A percentile compares a stretch with the other conserved stretches of the same genome.
Conservation (phyloP, 2,329 filamentous ascomycete genomes). For the Hypoxylon sp. region DNA sequence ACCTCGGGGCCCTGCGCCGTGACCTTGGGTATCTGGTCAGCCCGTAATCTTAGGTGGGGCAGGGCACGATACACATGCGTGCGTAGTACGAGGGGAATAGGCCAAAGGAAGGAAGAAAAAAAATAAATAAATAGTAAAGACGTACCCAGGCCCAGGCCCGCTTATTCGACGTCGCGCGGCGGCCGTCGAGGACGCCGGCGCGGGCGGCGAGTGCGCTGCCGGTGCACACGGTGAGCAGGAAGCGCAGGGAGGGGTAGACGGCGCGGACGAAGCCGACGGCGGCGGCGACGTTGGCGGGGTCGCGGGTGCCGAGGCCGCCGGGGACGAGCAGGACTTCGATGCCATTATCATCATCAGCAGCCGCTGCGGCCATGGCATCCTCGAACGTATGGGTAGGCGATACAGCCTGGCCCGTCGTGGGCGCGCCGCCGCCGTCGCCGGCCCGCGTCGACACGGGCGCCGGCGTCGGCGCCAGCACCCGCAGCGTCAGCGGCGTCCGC, state of each 20-base stretch:
- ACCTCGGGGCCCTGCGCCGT: constrained; percentile 58
- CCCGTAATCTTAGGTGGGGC: not conserved
- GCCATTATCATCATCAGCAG: too few relatives aligned
- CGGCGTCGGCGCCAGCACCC: constrained; percentile 51
- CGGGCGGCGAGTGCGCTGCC: constrained; percentile 66
- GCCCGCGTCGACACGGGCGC: constrained; percentile 51
- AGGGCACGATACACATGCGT: too few relatives aligned
- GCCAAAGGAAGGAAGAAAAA: not conserved
- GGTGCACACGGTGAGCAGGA: constrained; percentile 72
- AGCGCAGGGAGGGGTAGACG: constrained; percentile 57
- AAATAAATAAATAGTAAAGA: not conserved
- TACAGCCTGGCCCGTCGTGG: constrained; percentile 49
- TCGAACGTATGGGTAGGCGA: constrained; percentile 61
- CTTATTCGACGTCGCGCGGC: constrained; percentile 73
- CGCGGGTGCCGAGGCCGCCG: constrained; percentile 62
- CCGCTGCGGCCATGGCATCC: too few relatives aligned
- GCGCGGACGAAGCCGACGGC: constrained; percentile 56
- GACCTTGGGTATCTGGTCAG: constrained; percentile 25
- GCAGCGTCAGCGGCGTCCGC: constrained; percentile 49
- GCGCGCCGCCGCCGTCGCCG: constrained; percentile 32
- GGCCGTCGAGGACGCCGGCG: constrained; percentile 67
- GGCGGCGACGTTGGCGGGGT: constrained; percentile 42
- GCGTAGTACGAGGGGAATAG: not conserved
- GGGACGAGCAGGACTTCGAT: constrained; percentile 73
- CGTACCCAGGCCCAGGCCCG: constrained; percentile 57